Conservation (phyloP, 2,329 filamentous ascomycete species). For the Aureobasidium melanogenum region DNA sequence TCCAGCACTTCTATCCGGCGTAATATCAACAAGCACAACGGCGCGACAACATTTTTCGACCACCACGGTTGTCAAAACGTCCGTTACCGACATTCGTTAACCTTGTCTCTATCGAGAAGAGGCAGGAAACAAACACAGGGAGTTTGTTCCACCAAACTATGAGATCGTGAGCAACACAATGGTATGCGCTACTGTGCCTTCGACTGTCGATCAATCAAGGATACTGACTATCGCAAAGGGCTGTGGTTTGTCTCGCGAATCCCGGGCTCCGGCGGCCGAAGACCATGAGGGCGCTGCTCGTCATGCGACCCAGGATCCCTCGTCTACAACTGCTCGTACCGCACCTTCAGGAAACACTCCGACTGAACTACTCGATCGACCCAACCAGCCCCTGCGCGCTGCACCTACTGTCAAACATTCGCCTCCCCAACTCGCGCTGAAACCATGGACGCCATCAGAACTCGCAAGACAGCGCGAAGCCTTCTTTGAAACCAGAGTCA, state of each 20-base stretch:
- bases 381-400: conserved; percentile 21
- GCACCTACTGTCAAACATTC: conserved; percentile 16
- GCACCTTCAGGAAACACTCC: conserved; percentile 4
- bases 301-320: not conserved
- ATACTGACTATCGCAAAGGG: not conserved
- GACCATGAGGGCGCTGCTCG: not conserved
- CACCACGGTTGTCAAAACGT: not conserved
- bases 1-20: not conserved
- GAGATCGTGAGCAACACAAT: conserved; percentile 12
- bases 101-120: not conserved
- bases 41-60: not conserved
- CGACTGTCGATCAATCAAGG: not conserved
- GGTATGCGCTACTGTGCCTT: not conserved
- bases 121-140: not conserved
- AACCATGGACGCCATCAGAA: conserved; percentile 59
- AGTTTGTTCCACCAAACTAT: not conserved
- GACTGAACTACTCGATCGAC: conserved; percentile 12
- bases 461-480: conserved; percentile 65
- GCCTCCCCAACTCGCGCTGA: conserved; percentile 20
- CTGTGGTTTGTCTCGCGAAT: conserved; percentile 11
- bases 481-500: conserved; percentile 86
- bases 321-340: not conserved
- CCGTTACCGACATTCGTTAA: not conserved
- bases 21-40: conserved; percentile 3
- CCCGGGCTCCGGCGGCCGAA: not conserved